A percentile compares a stretch with the other conserved stretches of the same genome.
Evolutionary conservation across 2,329 filamentous ascomycete species (phyloP).

Genomic region (Fusarium xylarioides): DNA sequence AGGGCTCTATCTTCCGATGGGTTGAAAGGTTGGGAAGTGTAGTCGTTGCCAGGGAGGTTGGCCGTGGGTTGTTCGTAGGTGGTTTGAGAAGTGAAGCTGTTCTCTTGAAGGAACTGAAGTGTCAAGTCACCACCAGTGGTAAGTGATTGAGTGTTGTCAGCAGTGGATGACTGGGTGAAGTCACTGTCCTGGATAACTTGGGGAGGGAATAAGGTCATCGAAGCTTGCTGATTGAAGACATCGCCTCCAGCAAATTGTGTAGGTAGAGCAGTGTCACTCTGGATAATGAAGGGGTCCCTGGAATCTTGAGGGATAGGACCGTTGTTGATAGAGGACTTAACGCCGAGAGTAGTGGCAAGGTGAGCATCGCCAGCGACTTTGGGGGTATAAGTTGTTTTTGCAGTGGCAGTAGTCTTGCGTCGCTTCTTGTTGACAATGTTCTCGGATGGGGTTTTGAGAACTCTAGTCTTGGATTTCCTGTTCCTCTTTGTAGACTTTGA

Average conservation of each 20-base stretch:
- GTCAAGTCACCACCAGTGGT: neutral
- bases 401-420: neutral
- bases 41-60: neutral
- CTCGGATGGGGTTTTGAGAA: neutral
- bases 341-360: neutral
- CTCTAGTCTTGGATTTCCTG: neutral
- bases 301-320: neutral
- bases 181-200: neutral
- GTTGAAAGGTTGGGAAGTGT: neutral
- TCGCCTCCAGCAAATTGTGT: neutral
- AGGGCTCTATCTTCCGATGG: neutral
- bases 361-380: neutral
- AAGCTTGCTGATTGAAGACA: neutral
- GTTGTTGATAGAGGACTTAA: neutral
- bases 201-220: neutral
- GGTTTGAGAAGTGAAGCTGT: neutral
- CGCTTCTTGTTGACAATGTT: conserved; percentile 6
- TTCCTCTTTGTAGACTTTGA: neutral
- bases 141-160: neutral
- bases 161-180: neutral
- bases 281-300: neutral
- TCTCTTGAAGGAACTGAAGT: neutral
- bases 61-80: neutral
- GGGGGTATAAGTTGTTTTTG: neutral
- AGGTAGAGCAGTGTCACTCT: neutral